Conservation (phyloP, 2,329 filamentous ascomycete genomes). For the Trichoderma cornu-damae region DNA sequence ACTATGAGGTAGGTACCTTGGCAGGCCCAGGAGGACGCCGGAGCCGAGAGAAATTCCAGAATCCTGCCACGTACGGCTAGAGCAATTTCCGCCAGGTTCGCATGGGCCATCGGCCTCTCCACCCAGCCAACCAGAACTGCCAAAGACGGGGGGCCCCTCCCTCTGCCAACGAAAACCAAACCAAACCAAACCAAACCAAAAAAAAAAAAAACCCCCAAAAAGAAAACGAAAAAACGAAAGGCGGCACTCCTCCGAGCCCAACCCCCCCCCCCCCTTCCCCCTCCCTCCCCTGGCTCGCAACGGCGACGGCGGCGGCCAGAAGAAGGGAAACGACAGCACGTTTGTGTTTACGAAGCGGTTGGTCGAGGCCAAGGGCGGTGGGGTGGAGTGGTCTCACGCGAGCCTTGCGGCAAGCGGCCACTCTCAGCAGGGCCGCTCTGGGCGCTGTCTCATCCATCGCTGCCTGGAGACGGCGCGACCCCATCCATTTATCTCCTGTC, state of each 20-base stretch:
- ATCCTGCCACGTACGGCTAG: conserved; percentile 33
- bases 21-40: background rate
- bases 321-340: conserved; percentile 6
- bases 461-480: conserved; percentile 13
- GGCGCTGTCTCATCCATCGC: conserved; percentile 10
- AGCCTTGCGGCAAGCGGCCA: conserved; percentile 9
- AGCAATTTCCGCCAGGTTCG: conserved; percentile 23
- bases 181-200: too few relatives aligned
- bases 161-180: conserved; percentile 7
- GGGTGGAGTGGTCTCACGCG: conserved; percentile 12
- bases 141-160: conserved; percentile 6
- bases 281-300: conserved; percentile 16
- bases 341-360: conserved; percentile 10
- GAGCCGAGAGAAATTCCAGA: conserved; percentile 32
- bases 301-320: conserved; percentile 12
- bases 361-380: background rate
- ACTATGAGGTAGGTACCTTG: conserved; percentile 18
- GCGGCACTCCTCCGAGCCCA: background rate
- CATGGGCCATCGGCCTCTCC: conserved; percentile 25
- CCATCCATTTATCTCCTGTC: conserved; percentile 9
- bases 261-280: too few relatives aligned
- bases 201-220: too few relatives aligned
- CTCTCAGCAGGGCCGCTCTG: background rate
- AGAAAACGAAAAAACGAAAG: too few relatives aligned
- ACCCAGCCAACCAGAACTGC: conserved; percentile 28